These are phyloP conservation scores for Tuber microsphaerosporum DNA, from an alignment of 495 filamentous ascomycete species.

Conservation along the genomic window DNA sequence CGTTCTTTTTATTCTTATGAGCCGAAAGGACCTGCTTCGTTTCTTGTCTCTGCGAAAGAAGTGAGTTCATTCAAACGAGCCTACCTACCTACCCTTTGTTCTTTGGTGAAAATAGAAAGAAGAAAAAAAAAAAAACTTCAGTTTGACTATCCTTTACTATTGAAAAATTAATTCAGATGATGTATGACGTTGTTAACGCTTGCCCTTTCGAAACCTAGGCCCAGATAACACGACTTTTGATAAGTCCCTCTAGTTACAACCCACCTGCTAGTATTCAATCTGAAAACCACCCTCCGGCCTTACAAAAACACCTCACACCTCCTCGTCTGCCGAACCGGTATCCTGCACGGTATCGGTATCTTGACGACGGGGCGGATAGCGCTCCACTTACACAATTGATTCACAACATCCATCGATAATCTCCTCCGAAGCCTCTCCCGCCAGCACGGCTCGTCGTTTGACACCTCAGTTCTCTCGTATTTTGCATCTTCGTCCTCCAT, in stretches of 20 bases:
- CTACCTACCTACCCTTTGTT: neutral
- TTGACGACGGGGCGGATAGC: constrained; percentile 44
- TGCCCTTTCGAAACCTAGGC: constrained; percentile 50
- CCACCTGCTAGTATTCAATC: constrained; percentile 19
- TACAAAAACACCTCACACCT: constrained; percentile 52
- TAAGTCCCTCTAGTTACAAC: constrained; percentile 14
- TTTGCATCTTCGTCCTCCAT: constrained; percentile 47
- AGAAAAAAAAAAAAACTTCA: neutral
- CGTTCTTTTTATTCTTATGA: constrained; percentile 60
- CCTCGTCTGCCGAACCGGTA: constrained; percentile 86
- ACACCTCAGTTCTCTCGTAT: constrained; percentile 57
- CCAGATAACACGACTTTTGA: constrained; percentile 70
- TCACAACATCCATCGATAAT: constrained; percentile 56
- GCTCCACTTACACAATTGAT: constrained; percentile 58
- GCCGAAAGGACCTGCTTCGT: constrained; percentile 81
- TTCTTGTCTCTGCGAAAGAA: constrained; percentile 94
- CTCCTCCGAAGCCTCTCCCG: constrained; percentile 72
- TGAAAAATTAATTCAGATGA: neutral
- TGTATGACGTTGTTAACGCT: constrained; percentile 26
- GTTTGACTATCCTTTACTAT: neutral
- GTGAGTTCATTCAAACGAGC: constrained; percentile 50
- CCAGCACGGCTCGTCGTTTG: constrained; percentile 67
- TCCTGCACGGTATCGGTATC: constrained; percentile 80
- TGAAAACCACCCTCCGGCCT: constrained; percentile 27
- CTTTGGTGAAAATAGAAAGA: neutral